Base-by-base conservation (phyloP, 1,139 yeast genomes). In the Nakaseomyces bracarensis region DNA sequence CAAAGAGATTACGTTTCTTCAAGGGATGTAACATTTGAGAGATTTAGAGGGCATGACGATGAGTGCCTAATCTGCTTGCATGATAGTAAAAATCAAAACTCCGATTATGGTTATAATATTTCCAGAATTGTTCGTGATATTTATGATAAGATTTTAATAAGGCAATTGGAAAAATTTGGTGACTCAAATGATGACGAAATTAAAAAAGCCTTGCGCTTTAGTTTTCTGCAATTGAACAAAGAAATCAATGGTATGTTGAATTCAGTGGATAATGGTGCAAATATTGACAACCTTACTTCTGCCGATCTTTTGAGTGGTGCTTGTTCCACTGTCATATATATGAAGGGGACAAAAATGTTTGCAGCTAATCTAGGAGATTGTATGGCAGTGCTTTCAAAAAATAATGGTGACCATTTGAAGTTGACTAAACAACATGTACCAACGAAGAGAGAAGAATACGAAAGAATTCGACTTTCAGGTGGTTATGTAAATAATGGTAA, bases 311-410 rank as follows among this genome's bases (percentile, higher is more conserved):
- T 73, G 40, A 77, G 91, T n/a, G 98, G 98, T 10, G 82, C 95
- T 38, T 77, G 95, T 41, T 83, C 86, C 0, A 79, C 96, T 0
- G 77, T 87, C 15, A 71, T 86, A 10, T 93, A 85, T 58, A 72
- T 91, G 49, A 77, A 76, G 48, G 93, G 81, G 27, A 75, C 75
- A 45, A 72, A 70, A 46, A 63, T 89, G 23, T 87, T 81, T 60
- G 74, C 89, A 15, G 96, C 96, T 2, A 89, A 89, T 53, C 76
- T 84, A 43, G 99, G 99, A 54, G 97, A 91, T 57, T 77, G 85
- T 3, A 83, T 82, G 71, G 91, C 89, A 0, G 70, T 91, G 42
- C 63, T 91, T 43, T 80, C 95, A 4, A 74, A 82, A 48, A 75
- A 78, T 36, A 85, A 84, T 60, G 96, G 97, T 22, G 93, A 86